Evolutionary conservation across 2,329 filamentous ascomycete species (phyloP), one percentile per base, ranked within the genome.

Genomic region (Fusarium sp.): DNA sequence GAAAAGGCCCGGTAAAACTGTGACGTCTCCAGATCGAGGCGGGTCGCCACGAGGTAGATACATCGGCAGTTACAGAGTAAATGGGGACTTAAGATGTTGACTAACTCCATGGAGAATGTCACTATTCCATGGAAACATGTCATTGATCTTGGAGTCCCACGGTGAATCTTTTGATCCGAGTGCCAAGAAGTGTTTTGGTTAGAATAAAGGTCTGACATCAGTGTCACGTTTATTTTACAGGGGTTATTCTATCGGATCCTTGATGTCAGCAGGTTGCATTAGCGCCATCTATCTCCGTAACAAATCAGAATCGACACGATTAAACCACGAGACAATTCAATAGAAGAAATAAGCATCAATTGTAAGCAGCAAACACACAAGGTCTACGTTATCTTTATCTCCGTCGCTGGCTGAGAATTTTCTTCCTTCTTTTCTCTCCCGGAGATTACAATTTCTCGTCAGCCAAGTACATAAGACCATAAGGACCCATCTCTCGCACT

Each of bases 231-330:
- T 26, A 14, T 44, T 12, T 13, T 27, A 44, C 40, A 54, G 32
- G 37, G 44, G 23, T 46, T 46, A 55, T 32, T 53, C 35, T 67
- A 40, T 46, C 49, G 46, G 69, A 20, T 44, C 53, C 53, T 60
- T 64, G 64, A 58, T 56, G 69, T 74, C 65, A 71, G 64, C 74
- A 69, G 49, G 55, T 68, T 71, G 74, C 74, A 76, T 76, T 76
- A 76, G 72, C 64, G 71, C 49, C 35, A 11, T 12, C 23, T 26
- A 38, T 27, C 27, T 23, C 38, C 17, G n/a, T 7, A 33, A 48
- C 60, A 30, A 63, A 44, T 60, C 60, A 63, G 54, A 52, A 18
- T 20, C 35, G 30, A 20, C 7, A 63, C 41, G 41, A 49, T 46
- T 15, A 17, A 38, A 9, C 56, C 10, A 27, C 7, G 12, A 37